Conservation (phyloP, 441 rosid genomes). For the Euphorbia schlechtendalii region DNA sequence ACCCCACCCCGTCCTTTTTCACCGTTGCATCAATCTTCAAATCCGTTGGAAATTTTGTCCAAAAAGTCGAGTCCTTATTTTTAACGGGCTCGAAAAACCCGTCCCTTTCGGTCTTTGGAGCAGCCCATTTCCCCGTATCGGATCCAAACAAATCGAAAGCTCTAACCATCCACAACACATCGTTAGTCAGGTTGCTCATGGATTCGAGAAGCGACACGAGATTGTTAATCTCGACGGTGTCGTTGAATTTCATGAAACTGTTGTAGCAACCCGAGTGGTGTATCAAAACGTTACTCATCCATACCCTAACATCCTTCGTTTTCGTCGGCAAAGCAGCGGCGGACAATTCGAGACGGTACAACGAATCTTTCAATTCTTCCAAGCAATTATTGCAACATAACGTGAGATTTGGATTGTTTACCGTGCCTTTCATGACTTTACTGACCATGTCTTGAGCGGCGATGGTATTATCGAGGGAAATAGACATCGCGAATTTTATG, state of each 20-base stretch:
- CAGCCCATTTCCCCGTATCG: constrained; percentile 42
- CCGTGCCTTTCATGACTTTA: background rate
- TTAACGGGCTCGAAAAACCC: constrained; percentile 49
- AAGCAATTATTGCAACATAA: constrained; percentile 24
- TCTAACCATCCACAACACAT: constrained; percentile 60
- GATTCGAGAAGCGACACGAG: constrained; percentile 47
- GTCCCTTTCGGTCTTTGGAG: constrained; percentile 62
- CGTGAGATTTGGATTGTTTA: background rate
- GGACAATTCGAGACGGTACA: constrained; percentile 37
- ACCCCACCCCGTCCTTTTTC: constrained; percentile 40
- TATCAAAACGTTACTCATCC: constrained; percentile 63
- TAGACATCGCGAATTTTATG: background rate
- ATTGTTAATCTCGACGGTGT: constrained; percentile 36
- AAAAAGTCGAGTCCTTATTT: constrained; percentile 29
- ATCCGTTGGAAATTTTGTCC: constrained; percentile 40
- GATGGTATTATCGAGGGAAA: background rate
- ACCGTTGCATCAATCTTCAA: constrained; percentile 51
- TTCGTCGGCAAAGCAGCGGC: constrained; percentile 25
- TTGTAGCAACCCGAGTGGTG: constrained; percentile 69
- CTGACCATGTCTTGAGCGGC: background rate
- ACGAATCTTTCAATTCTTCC: constrained; percentile 39
- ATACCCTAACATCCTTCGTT: constrained; percentile 62
- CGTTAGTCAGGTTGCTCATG: constrained; percentile 40
- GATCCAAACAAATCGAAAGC: constrained; percentile 52
- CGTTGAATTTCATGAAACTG: constrained; percentile 53